Evolutionary conservation across 1,139 yeast genomes (phyloP).

Genomic region (Kodamaea arcana): DNA sequence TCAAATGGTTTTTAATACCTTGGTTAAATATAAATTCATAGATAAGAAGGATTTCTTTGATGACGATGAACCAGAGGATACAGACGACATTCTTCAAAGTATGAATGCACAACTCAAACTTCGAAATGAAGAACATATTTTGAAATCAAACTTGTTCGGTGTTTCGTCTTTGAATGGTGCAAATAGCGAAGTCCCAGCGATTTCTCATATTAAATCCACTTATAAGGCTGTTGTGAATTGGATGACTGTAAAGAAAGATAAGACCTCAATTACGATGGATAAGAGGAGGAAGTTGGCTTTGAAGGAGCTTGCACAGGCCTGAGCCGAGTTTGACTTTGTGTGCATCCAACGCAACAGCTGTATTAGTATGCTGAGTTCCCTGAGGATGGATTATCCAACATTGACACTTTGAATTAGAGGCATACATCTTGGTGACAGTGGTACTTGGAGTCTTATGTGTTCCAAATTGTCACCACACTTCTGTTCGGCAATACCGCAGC

Average conservation of each 20-base stretch:
- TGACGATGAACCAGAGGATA: constrained; percentile 20
- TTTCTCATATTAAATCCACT: constrained; percentile 23
- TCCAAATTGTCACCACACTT: too few species aligned
- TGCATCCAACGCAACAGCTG: too few species aligned
- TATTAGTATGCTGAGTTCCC: too few species aligned
- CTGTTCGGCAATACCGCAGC: too few species aligned
- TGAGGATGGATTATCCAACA: too few species aligned
- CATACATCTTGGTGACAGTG: too few species aligned
- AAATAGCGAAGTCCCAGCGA: constrained; percentile 25
- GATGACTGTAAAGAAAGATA: constrained; percentile 16
- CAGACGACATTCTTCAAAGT: constrained; percentile 8
- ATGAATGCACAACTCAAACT: constrained; percentile 13
- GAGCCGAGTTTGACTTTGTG: too few species aligned
- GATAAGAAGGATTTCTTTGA: constrained; percentile 25
- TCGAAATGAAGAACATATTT: constrained; percentile 24
- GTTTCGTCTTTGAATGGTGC: constrained; percentile 43
- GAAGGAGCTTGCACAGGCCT: constrained; percentile 39
- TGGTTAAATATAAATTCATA: constrained; percentile 22
- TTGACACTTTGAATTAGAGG: too few species aligned
- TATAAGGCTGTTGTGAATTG: constrained; percentile 24
- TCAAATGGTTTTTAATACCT: constrained; percentile 15
- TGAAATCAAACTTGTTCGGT: constrained; percentile 36
- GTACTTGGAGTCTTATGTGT: too few species aligned
- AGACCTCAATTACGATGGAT: constrained; percentile 29
- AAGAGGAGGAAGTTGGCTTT: constrained; percentile 41